These are phyloP conservation scores for Gyromitra esculenta DNA, from an alignment of 2,329 filamentous ascomycete genomes.

Conservation along the genomic window DNA sequence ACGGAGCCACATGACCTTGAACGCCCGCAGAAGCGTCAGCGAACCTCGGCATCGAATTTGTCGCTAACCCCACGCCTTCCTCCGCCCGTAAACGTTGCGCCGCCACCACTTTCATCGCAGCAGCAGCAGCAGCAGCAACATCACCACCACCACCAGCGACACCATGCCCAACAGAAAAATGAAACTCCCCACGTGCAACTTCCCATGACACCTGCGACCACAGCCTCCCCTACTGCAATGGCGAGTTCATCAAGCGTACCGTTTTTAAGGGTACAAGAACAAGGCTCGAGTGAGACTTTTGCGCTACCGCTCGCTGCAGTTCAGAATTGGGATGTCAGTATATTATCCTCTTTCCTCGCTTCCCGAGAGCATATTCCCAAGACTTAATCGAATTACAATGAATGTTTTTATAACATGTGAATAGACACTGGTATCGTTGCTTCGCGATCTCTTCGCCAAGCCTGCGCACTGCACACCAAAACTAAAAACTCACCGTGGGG, in stretches of 20 bases:
- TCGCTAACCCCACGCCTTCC: constrained; percentile 43
- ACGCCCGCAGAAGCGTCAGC: constrained; percentile 52
- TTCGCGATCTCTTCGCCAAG: constrained; percentile 51
- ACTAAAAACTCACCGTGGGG: constrained; percentile 52
- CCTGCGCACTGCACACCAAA: constrained; percentile 47
- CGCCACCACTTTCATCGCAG: constrained; percentile 29
- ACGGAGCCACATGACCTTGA: constrained; percentile 35
- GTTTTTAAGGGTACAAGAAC: constrained; percentile 51
- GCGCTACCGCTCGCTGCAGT: constrained; percentile 51
- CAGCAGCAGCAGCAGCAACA: constrained; percentile 47
- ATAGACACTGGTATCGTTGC: constrained; percentile 49
- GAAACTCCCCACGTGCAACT: constrained; percentile 29
- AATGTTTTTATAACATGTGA: constrained; percentile 33
- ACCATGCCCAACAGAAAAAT: constrained; percentile 38
- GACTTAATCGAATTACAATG: background rate
- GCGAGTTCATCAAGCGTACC: constrained; percentile 45
- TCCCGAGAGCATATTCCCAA: background rate
- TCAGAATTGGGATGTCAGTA: constrained; percentile 52
- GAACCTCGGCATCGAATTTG: constrained; percentile 47
- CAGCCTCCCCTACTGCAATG: constrained; percentile 26
- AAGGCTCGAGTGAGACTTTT: constrained; percentile 54
- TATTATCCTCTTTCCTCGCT: background rate
- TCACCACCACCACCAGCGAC: constrained; percentile 46
- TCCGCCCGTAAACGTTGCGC: constrained; percentile 44
- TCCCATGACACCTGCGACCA: constrained; percentile 27